These are phyloP conservation scores for Raphanus hybrid DNA, from an alignment of 441 rosid genomes.

Conservation along the genomic window DNA sequence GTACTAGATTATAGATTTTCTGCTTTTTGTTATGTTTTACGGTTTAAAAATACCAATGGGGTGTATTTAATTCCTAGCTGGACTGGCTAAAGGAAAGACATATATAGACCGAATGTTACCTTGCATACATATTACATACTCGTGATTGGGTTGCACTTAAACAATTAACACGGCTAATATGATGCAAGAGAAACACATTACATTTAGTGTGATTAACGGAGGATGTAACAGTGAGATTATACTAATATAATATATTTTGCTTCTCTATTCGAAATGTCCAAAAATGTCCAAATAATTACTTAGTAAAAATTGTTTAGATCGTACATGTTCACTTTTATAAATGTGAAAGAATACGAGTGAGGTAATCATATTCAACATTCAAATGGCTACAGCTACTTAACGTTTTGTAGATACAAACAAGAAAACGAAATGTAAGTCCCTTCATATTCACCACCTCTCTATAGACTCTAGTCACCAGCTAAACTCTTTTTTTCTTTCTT, in stretches of 20 bases:
- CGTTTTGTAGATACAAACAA: background rate
- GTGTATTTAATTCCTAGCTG: conserved; percentile 19
- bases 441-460: background rate
- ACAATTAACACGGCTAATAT: background rate
- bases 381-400: background rate
- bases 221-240: too few relatives aligned
- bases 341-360: background rate
- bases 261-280: background rate
- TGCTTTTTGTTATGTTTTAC: conserved; percentile 20
- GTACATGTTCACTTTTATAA: background rate
- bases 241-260: background rate
- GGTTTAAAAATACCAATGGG: conserved; percentile 37
- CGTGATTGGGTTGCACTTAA: conserved; percentile 3
- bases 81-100: conserved; percentile 41
- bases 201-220: too few relatives aligned
- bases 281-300: background rate
- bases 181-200: background rate
- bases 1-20: conserved; percentile 26
- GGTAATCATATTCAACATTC: background rate
- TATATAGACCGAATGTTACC: conserved; percentile 34
- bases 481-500: background rate
- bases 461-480: background rate
- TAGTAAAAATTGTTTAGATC: background rate
- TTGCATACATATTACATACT: conserved; percentile 22
- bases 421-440: background rate